Evolutionary conservation across 2,329 filamentous ascomycete species (phyloP), one percentile per base, ranked within the genome.

Genomic region (Magnaporthiopsis incrustans): DNA sequence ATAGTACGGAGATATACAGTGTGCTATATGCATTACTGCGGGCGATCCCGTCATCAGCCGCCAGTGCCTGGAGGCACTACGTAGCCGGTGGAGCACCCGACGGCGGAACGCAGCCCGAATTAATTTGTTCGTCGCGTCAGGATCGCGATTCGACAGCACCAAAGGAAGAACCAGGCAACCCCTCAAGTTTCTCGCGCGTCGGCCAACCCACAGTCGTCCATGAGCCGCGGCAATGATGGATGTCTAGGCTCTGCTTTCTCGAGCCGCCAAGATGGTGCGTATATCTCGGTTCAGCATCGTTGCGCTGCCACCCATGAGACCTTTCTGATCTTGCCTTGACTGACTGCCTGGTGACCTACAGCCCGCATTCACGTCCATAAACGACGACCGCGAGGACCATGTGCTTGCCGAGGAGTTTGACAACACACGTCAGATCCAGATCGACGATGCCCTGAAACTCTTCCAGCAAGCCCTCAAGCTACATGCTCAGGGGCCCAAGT

Each of bases 361-460:
- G 84, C 82, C 84, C 69, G 83, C 86, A 70, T 98, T 96, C 78
- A 87, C 89, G 71, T 91, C 94, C 63, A 87, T 97, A 76, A 99
- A 99, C 74, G 86, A 98, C 77, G 93, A 97, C 76, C 90, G 91
- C 12, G 95, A 97, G 77, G 91, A 96, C 72, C 91, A 91, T 65
- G 44, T 53, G 10, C 81, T 89, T 68, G 92, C 97, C 73, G 91
- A 96, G 70, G 93, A 97, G 76, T 81, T 97, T 72, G 95, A 99
- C 74, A 92, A 95, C 71, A 97, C 93, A 44, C 95, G 94, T 74
- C 94, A 98, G 76, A 33, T 56, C 22, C 64, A 89, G 82, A 94
- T 98, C 72, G 95, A 99, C 72, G 95, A 99, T 78, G 93, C 95
- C 60, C 81, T 99, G 67, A 98, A 97, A 77, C 85, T 94, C 50